A percentile compares a stretch with the other conserved stretches of the same genome.
phyloP scores from a whole-genome alignment of 2,329 filamentous ascomycete species.

The Claviceps arundinis region DNA sequence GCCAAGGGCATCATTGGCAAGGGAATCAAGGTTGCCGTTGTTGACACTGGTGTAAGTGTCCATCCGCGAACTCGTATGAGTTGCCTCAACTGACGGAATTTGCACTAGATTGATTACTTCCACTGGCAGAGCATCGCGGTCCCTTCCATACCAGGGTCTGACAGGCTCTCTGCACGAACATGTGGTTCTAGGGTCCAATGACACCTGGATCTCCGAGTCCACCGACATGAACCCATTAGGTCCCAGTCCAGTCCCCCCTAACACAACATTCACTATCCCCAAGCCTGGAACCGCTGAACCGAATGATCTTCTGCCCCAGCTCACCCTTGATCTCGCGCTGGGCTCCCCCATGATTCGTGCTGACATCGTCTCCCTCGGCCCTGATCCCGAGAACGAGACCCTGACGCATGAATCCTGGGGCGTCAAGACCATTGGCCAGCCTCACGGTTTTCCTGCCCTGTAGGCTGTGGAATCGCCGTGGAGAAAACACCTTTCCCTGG shows the following conservation, averaged over 20 bases:
- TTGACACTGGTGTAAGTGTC: conserved; percentile 39
- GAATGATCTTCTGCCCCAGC: conserved; percentile 22
- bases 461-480: conserved; percentile 16
- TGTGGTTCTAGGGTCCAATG: conserved; percentile 11
- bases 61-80: neutral
- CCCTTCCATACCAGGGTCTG: conserved; percentile 28
- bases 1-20: conserved; percentile 34
- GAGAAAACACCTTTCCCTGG: conserved; percentile 19
- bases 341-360: conserved; percentile 30
- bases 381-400: conserved; percentile 9
- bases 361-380: conserved; percentile 28
- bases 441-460: conserved; percentile 28
- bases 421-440: conserved; percentile 27
- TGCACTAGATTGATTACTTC: conserved; percentile 40
- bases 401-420: conserved; percentile 21
- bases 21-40: conserved; percentile 38
- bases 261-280: conserved; percentile 29
- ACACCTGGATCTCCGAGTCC: conserved; percentile 19
- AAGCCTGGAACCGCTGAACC: conserved; percentile 22
- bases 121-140: conserved; percentile 30
- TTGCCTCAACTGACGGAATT: neutral
- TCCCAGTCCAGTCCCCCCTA: conserved; percentile 14
- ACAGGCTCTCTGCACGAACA: conserved; percentile 21
- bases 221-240: conserved; percentile 14
- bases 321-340: conserved; percentile 29